Percentiles rank a stretch among this genome's conserved stretches.
Evolutionary conservation across 1,284 basidiomycete genomes (phyloP).

Genomic region (Pulchroboletus neoregius): DNA sequence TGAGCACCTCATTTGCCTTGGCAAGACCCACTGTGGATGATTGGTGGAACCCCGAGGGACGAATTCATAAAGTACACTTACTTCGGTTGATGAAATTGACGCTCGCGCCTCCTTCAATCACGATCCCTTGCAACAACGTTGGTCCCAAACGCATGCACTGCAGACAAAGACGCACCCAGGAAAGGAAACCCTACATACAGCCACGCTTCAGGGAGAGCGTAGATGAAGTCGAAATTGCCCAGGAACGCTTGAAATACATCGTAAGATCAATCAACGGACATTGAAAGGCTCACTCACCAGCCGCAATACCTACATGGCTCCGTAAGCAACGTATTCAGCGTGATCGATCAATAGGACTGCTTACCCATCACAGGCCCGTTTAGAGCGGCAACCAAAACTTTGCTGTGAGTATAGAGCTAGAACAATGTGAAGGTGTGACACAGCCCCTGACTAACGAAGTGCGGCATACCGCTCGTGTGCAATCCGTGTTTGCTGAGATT

Average conservation of each 20-base stretch:
- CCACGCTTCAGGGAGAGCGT: conserved; percentile 59
- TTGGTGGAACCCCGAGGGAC: not conserved
- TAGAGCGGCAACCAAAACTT: conserved; percentile 62
- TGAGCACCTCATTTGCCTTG: conserved; percentile 63
- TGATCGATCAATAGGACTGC: not conserved
- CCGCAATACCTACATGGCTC: conserved; percentile 52
- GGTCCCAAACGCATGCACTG: not conserved
- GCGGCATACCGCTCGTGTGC: conserved; percentile 53
- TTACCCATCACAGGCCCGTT: conserved; percentile 72
- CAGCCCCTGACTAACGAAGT: not conserved
- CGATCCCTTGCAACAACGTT: conserved; percentile 43
- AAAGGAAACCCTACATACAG: conserved; percentile 64
- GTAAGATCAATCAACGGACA: not conserved
- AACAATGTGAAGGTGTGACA: not conserved
- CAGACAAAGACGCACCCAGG: conserved; percentile 44
- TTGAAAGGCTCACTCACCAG: conserved; percentile 39
- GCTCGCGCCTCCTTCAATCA: conserved; percentile 63
- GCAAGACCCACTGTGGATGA: conserved; percentile 54
- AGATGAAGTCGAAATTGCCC: conserved; percentile 72
- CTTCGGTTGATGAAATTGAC: conserved; percentile 64
- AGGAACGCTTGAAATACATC: conserved; percentile 48
- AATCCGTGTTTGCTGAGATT: conserved; percentile 52
- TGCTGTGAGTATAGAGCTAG: conserved; percentile 62
- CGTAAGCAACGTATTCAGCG: conserved; percentile 5
- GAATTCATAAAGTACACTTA: conserved; percentile 25